Evolutionary conservation across 2,329 filamentous ascomycete species (phyloP), one percentile per base, ranked within the genome.

Genomic region (Colletotrichum gloeosporioides): DNA sequence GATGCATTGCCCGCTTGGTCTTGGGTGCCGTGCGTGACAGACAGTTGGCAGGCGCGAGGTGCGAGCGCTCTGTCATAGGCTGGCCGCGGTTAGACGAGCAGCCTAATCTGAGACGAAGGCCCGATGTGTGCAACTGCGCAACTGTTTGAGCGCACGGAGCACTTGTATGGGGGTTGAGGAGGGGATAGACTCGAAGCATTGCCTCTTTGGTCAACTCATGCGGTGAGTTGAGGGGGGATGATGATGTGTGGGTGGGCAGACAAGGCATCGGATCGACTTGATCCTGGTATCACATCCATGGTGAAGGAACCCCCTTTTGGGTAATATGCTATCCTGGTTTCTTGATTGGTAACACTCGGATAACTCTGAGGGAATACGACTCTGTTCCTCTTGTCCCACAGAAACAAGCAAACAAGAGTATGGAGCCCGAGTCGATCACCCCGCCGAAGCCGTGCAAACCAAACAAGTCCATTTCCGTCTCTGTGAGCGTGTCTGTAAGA

Each of bases 131-230:
- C 70, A 73, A 73, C 73, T 68, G 70, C 70, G 64, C 64, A 76
- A 76, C 70, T 76, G 73, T 76, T 76, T 76, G 73, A 73, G 73
- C 73, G 73, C 73, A 76, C 73, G 59, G 73, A 76, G 70, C 73
- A 64, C 39, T 64, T 73, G 55, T 61, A 76, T 64, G 73, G 49
- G 34, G 18, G 64, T 49, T 49, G 29, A 62, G 32, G n/a, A 31
- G 32, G 22, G 44, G 70, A 73, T 59, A 65, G 57, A 65, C 32
- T 69, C 64, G 69, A 68, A 69, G 57, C 55, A 73, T 73, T 76
- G n/a, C 73, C 70, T 39, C 25, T 69, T 73, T 61, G 70, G 73
- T 69, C 49, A 76, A 76, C 70, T 76, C 73, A 76, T 76, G 73
- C 73, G 70, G 44, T 8, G 31, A 44, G 16, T 31, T 53, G 44